Base-by-base conservation (phyloP, 208 protist genomes). In the Entamoeba invadens region DNA sequence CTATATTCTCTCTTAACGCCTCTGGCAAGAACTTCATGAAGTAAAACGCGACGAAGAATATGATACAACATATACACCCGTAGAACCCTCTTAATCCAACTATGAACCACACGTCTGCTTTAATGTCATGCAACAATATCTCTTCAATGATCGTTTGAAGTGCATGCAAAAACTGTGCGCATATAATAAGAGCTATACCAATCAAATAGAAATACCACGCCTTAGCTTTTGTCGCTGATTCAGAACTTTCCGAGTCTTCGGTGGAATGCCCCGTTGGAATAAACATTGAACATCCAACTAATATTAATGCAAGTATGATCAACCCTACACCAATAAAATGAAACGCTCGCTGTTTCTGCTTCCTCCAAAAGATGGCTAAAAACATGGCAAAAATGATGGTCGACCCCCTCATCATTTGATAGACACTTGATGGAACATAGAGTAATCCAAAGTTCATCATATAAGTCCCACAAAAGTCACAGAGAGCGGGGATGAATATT, bases 391-490 rank as follows among this genome's bases (percentile, higher is more conserved):
- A 98, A 77, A 98, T 95, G 35, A 98, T 96, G 50, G 97, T 97
- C 25, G 97, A 95, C 6, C 97, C 98, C 93, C 97, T 96, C 92
- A 98, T 95, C 97, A 98, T 98, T 95, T 98, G 97, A 92, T 97
- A 98, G 5, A 97, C 96, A n/a, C 96, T 98, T 18, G 97, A 97
- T 94, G 96, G 95, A n/a, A 98, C 98, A 38, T 97, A 96, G 42
- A 96, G 96, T 92, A 98, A 96, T 91, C 97, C 97, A n/a, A 98
- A 94, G 93, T 97, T 97, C 94, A 98, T 97, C 21, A 98, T 94
- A 21, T 97, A 96, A 50, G 96, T 97, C 5, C 97, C 97, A 6
- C 96, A 47, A 92, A 98, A 96, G 93, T 98, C 97, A 1, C 97
- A 97, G 21, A 93, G 31, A 14, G 94, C n/a, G 4, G 94, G 94